phyloP scores from a whole-genome alignment of 2,329 filamentous ascomycete species.

The Cladosporium sp. region DNA sequence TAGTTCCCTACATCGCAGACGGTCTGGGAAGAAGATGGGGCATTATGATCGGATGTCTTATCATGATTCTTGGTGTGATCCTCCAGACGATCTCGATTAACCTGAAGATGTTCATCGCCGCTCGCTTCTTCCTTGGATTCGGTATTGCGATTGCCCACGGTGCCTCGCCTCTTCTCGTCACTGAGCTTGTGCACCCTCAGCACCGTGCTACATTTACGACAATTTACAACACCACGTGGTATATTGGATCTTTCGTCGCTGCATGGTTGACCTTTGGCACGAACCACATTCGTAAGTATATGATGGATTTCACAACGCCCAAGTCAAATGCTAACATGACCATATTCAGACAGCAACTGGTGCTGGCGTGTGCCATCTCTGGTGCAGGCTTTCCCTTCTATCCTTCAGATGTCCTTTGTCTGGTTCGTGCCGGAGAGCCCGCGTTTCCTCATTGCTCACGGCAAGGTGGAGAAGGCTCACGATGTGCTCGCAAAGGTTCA shows the following conservation, averaged over 20 bases:
- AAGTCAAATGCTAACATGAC: background rate
- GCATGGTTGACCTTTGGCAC: slow-evolving; percentile 51
- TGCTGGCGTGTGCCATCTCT: slow-evolving; percentile 56
- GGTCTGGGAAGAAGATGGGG: slow-evolving; percentile 48
- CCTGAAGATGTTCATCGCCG: slow-evolving; percentile 47
- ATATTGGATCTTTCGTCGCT: slow-evolving; percentile 47
- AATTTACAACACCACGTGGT: slow-evolving; percentile 50
- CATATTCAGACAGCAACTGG: slow-evolving; percentile 41
- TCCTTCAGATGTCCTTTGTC: slow-evolving; percentile 48
- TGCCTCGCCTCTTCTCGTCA: slow-evolving; percentile 34
- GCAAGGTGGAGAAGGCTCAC: slow-evolving; percentile 52
- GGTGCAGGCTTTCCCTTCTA: slow-evolving; percentile 51
- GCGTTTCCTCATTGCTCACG: slow-evolving; percentile 58
- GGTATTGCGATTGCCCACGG: slow-evolving; percentile 44
- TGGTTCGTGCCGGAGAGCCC: slow-evolving; percentile 61
- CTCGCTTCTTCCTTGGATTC: slow-evolving; percentile 43
- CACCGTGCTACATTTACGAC: slow-evolving; percentile 52
- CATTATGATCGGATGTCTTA: slow-evolving; percentile 48
- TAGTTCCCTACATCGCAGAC: slow-evolving; percentile 52
- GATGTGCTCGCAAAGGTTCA: slow-evolving; percentile 55
- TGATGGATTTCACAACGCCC: background rate
- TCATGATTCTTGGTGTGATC: slow-evolving; percentile 49
- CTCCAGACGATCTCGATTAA: slow-evolving; percentile 44
- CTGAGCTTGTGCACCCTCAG: slow-evolving; percentile 51
- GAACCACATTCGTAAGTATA: slow-evolving; percentile 34